These are phyloP conservation scores for Malassezia dermatis DNA, from an alignment of 1,284 basidiomycete genomes.

Conservation along the genomic window DNA sequence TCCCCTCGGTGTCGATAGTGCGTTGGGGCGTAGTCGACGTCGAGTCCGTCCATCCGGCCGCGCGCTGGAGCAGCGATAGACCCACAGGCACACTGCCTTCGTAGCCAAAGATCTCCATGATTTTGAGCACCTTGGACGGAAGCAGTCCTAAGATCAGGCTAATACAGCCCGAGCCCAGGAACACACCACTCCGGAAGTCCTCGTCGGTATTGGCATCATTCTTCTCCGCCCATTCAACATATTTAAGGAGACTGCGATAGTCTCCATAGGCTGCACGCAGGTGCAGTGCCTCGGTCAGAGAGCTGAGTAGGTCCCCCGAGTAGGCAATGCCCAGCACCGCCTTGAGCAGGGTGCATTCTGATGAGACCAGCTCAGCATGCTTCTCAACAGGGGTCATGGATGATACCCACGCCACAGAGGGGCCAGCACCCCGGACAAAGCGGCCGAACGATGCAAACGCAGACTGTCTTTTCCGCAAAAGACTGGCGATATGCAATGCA, in stretches of 20 bases:
- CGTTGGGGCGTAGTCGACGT: constrained; percentile 23
- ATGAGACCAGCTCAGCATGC: constrained; percentile 44
- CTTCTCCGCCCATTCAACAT: constrained; percentile 39
- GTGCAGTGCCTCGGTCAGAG: constrained; percentile 44
- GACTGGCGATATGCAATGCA: constrained; percentile 30
- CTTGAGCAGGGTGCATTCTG: constrained; percentile 41
- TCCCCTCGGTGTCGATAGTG: constrained; percentile 23
- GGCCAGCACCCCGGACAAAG: constrained; percentile 42
- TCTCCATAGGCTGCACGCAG: constrained; percentile 46
- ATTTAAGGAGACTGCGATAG: constrained; percentile 43
- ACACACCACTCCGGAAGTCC: constrained; percentile 45
- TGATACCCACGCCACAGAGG: constrained; percentile 26
- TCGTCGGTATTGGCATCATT: constrained; percentile 26
- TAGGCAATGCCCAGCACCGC: constrained; percentile 43
- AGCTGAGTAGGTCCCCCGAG: constrained; percentile 44
- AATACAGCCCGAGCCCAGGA: constrained; percentile 44
- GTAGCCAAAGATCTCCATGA: constrained; percentile 48
- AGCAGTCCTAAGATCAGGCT: constrained; percentile 45
- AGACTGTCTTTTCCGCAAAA: constrained; percentile 35
- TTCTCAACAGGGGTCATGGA: constrained; percentile 40
- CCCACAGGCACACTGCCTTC: constrained; percentile 35
- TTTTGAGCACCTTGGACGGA: constrained; percentile 43
- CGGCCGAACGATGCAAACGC: constrained; percentile 35
- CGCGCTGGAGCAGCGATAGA: constrained; percentile 31
- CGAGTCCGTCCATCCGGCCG: constrained; percentile 33